phyloP scores from a whole-genome alignment of 2,329 filamentous ascomycete genomes.

The Colletotrichum tropicicola region DNA sequence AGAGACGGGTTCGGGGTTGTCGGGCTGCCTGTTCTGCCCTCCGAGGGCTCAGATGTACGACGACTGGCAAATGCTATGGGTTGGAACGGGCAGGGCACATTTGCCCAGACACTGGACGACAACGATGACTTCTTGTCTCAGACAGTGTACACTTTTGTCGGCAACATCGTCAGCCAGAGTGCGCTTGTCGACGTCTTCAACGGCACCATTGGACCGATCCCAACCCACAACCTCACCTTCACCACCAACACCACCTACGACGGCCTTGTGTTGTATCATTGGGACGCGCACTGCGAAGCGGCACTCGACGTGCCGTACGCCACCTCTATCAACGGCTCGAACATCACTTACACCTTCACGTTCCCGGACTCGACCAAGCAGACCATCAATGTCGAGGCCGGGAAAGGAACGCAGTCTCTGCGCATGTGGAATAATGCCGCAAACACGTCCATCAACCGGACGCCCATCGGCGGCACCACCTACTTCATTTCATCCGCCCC shows the following conservation, averaged over 20 bases:
- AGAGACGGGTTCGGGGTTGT: background rate
- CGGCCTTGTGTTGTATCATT: background rate
- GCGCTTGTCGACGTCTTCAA: conserved; percentile 13
- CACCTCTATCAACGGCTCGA: background rate
- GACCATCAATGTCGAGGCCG: background rate
- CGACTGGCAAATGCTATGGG: conserved; percentile 9
- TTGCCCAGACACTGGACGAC: background rate
- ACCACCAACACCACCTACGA: conserved; percentile 8
- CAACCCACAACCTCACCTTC: conserved; percentile 16
- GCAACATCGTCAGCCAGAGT: conserved; percentile 12
- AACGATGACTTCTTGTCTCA: conserved; percentile 9
- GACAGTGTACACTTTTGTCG: conserved; percentile 4
- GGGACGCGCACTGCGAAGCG: conserved; percentile 13
- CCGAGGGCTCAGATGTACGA: background rate
- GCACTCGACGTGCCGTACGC: background rate
- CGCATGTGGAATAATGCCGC: background rate
- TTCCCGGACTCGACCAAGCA: background rate
- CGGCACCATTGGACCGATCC: conserved; percentile 1
- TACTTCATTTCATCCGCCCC: background rate
- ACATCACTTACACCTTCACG: background rate
- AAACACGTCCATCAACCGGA: too few species aligned
- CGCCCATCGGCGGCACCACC: conserved; percentile 7
- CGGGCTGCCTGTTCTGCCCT: background rate
- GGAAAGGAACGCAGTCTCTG: background rate
- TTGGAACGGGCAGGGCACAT: background rate